Conservation (phyloP, 345 rosid species). For the Mercurialis annua region DNA sequence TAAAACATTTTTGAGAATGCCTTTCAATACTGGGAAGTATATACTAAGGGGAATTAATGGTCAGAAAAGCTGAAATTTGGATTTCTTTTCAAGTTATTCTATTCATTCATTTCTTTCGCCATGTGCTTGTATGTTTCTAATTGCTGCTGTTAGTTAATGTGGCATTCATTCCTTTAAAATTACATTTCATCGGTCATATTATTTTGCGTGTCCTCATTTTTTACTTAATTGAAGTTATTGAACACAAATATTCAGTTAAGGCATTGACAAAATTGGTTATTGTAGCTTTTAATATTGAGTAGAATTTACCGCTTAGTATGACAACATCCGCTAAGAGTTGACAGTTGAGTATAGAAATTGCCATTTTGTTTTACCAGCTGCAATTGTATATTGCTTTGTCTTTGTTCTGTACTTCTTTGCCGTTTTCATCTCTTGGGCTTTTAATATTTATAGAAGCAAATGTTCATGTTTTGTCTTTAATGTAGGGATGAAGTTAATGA, state of each 20-base stretch:
- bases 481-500: conserved; percentile 29
- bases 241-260: not conserved
- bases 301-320: conserved; percentile 3
- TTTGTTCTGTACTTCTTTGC: not conserved
- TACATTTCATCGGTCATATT: too few relatives aligned
- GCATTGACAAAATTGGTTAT: not conserved
- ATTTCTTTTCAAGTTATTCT: not conserved
- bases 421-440: not conserved
- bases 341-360: conserved; percentile 1
- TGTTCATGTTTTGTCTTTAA: not conserved
- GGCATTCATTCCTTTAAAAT: not conserved
- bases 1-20: not conserved
- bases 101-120: not conserved
- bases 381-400: not conserved
- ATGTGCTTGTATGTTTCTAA: not conserved
- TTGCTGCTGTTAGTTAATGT: not conserved
- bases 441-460: not conserved
- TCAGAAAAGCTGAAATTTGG: not conserved
- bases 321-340: not conserved
- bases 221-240: not conserved
- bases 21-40: not conserved
- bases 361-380: not conserved
- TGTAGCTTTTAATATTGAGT: not conserved
- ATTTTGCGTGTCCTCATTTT: not conserved
- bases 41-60: not conserved